Conservation (phyloP, 768 basidiomycete genomes). For the Leccinum variicolor region DNA sequence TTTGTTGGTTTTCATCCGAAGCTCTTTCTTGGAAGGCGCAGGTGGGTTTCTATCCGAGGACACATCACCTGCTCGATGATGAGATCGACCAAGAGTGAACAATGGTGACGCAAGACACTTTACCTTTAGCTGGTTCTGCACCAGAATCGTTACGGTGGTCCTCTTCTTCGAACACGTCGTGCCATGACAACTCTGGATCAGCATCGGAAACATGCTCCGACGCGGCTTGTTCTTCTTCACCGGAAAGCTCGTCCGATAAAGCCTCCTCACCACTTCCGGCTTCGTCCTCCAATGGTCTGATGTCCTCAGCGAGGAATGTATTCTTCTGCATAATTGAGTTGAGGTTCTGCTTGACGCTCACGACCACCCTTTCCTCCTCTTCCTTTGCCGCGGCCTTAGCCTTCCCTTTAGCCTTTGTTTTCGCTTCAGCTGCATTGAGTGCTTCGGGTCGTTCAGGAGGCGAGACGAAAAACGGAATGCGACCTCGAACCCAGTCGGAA, state of each 20-base stretch:
- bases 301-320: conserved; percentile 80
- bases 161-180: conserved; percentile 76
- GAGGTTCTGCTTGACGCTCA: conserved; percentile 82
- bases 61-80: conserved; percentile 25
- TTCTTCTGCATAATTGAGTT: conserved; percentile 88
- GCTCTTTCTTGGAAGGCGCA: conserved; percentile 48
- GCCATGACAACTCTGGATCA: conserved; percentile 68
- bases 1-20: conserved; percentile 94
- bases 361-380: conserved; percentile 35
- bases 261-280: conserved; percentile 33
- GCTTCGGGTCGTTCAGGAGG: conserved; percentile 83
- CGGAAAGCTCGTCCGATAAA: conserved; percentile 30
- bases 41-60: conserved; percentile 35
- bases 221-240: conserved; percentile 41
- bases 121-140: conserved; percentile 17
- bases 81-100: conserved; percentile 1
- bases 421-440: conserved; percentile 57
- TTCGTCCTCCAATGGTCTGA: conserved; percentile 59
- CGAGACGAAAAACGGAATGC: conserved; percentile 93
- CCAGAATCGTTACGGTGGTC: conserved; percentile 19
- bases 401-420: conserved; percentile 51
- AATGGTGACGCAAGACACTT: conserved; percentile 8
- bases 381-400: conserved; percentile 33
- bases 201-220: conserved; percentile 31
- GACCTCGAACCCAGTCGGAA: conserved; percentile 95